Percentiles rank a stretch among this genome's conserved stretches.
Conservation (phyloP, 495 filamentous ascomycete genomes). For the Penicillium ochrochloron region DNA sequence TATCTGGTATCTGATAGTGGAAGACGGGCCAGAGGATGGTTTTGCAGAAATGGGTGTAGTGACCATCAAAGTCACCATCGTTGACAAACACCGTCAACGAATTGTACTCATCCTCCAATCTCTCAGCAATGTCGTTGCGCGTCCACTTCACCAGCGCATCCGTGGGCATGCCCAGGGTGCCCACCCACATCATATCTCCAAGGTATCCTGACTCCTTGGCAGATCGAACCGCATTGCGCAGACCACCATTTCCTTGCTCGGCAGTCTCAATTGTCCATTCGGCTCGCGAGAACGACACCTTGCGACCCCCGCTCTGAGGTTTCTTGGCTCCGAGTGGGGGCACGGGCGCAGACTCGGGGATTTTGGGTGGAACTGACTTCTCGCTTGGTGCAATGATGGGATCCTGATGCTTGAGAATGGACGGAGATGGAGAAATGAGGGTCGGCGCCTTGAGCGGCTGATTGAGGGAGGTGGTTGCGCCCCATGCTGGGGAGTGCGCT, state of each 20-base stretch:
- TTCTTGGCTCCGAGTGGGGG: constrained; percentile 17
- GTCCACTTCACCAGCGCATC: constrained; percentile 73
- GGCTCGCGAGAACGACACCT: constrained; percentile 63
- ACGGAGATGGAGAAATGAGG: constrained; percentile 68
- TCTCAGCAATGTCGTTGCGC: constrained; percentile 78
- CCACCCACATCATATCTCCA: constrained; percentile 81
- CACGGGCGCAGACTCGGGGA: constrained; percentile 25
- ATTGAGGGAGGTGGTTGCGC: constrained; percentile 61
- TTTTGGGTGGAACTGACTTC: constrained; percentile 30
- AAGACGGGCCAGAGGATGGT: constrained; percentile 90
- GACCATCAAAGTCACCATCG: constrained; percentile 88
- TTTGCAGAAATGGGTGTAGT: constrained; percentile 94
- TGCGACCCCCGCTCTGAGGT: constrained; percentile 45
- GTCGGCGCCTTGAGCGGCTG: constrained; percentile 73
- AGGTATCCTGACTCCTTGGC: constrained; percentile 66
- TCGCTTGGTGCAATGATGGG: constrained; percentile 43
- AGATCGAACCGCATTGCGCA: constrained; percentile 84
- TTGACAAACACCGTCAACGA: constrained; percentile 81
- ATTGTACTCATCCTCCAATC: constrained; percentile 76
- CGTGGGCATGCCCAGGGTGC: constrained; percentile 89
- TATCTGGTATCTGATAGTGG: constrained; percentile 95
- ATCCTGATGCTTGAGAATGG: constrained; percentile 70
- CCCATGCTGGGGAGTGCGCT: constrained; percentile 63
- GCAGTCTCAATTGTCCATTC: constrained; percentile 84
- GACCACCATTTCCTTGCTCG: constrained; percentile 87